Evolutionary conservation across 345 rosid genomes (phyloP), one percentile per base, ranked within the genome.

Genomic region (Mercurialis annua): DNA sequence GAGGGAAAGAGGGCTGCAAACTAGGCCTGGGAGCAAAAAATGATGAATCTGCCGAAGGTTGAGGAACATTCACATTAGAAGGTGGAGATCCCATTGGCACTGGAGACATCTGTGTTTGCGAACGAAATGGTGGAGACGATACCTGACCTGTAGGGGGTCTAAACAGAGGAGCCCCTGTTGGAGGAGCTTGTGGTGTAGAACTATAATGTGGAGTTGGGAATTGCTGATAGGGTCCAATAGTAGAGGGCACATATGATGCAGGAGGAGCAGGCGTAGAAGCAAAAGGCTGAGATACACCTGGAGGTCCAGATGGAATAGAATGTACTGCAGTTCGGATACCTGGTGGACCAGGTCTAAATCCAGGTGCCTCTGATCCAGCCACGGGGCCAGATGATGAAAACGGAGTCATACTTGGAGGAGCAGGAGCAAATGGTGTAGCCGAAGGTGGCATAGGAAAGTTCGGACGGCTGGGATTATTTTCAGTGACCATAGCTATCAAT

Each of bases 401-500:
- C 5, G 87, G 91, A 27, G 82, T 72, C 36, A 70, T 76, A 9
- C 81, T 65, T 3, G 88, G 92, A 26, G 91, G 86, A 62, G 87
- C 76, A 68, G 89, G 71, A 40, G 91, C 81, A 71, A 86, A 88
- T 20, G 95, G 92, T 10, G 87, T 59, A 24, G 81, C 21, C 2
- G 84, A 59, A 70, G 89, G 84, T 57, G 86, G 77, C 58, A 75
- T 69, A 58, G 87, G 87, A 71, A 82, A 80, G 71, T 70, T 82
- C 6, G 90, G 85, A 75, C 78, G 88, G 46, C 86, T 84, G 10
- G 84, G 83, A 64, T 90, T n/a, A n/a, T n/a, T 86, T 65, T 90
- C 89, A 58, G 85, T 81, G 70, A 83, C 85, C 97, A 92, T 90
- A 48, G 71, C 30, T 70, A 75, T 50, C 65, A 71, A 53, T 42